Base-by-base conservation (phyloP, 306 rosid genomes). In the Quillaja saponaria region DNA sequence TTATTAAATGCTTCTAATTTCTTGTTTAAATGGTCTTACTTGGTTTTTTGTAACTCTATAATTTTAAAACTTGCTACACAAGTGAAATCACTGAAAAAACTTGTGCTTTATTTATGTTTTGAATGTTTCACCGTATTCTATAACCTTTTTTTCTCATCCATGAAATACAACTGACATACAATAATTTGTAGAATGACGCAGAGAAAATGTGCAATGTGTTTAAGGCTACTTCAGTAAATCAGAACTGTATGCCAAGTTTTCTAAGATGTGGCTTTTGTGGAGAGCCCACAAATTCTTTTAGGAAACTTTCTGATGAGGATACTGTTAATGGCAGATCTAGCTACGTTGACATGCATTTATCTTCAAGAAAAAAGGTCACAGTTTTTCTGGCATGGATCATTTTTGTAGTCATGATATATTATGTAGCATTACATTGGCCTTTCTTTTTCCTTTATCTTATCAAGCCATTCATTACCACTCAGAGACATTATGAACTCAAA, bases 181-280 rank as follows among this genome's bases (percentile, higher is more conserved):
- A 10, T 37, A 6, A 49, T 50, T 64, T 56, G 65, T 77, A 92
- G 99, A 77, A 64, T 25, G 88, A 92, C 71, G 95, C 96, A 34
- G 88, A 80, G 78, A 83, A 71, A 76, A 56, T 83, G 91, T 80
- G 71, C 72, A 81, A 71, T 80, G 67, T 80, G 45, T 59, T 91
- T 34, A 75, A 55, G 82, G 73, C 57, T 65, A 63, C 57, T 81
- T 62, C 96, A 55, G 1, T 71, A 39, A 90, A 71, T 33, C 75
- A 49, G 37, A 61, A 16, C 34, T 73, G 82, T 63, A 77, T 61
- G 67, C 77, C 80, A 61, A 57, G 56, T 61, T 46, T 81, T 33
- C 39, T 55, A 52, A 81, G 64, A 37, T 71, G 82, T 66, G 83
- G 85, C 71, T 68, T 81, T 50, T 85, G 89, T 76, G 85, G 85